These are phyloP conservation scores for Solidago caesia DNA, from an alignment of 129 eudicot genomes.

Conservation along the genomic window DNA sequence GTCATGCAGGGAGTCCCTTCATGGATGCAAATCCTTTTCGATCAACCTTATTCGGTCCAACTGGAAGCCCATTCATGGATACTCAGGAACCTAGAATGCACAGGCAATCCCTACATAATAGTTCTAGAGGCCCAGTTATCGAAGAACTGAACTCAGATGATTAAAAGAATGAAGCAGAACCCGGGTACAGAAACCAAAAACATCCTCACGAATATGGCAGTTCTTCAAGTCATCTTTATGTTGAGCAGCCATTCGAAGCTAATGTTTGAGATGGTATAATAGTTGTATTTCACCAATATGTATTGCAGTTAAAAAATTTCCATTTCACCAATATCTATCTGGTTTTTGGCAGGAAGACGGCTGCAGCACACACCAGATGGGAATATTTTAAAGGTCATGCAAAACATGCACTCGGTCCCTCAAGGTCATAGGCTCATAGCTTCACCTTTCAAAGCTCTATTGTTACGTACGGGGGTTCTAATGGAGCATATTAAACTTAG, in stretches of 20 bases:
- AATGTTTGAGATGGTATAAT: neutral
- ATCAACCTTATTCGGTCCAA: slow-evolving; percentile 35
- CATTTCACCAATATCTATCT: too few relatives aligned
- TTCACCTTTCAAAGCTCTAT: slow-evolving; percentile 73
- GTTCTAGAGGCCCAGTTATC: slow-evolving; percentile 71
- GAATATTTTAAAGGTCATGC: slow-evolving; percentile 38
- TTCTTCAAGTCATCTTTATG: slow-evolving; percentile 51
- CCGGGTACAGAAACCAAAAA: slow-evolving; percentile 32
- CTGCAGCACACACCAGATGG: slow-evolving; percentile 38
- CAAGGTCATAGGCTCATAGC: slow-evolving; percentile 52
- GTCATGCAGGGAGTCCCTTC: slow-evolving; percentile 54
- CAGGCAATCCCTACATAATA: slow-evolving; percentile 42
- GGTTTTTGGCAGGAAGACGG: slow-evolving; percentile 43
- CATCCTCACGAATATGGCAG: slow-evolving; percentile 58
- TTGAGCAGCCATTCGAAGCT: slow-evolving; percentile 65
- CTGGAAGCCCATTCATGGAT: slow-evolving; percentile 27
- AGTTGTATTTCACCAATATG: too few relatives aligned
- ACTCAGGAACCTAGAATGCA: slow-evolving; percentile 37
- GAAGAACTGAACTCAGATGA: slow-evolving; percentile 85
- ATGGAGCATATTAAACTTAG: slow-evolving; percentile 74
- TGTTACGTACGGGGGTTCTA: slow-evolving; percentile 77
- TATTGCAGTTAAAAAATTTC: too few relatives aligned
- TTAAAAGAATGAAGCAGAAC: slow-evolving; percentile 49
- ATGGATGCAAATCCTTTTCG: slow-evolving; percentile 37
- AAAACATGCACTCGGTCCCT: slow-evolving; percentile 32